Evolutionary conservation across 345 rosid species (phyloP), one percentile per base, ranked within the genome.

Genomic region (Euphorbia peplus): DNA sequence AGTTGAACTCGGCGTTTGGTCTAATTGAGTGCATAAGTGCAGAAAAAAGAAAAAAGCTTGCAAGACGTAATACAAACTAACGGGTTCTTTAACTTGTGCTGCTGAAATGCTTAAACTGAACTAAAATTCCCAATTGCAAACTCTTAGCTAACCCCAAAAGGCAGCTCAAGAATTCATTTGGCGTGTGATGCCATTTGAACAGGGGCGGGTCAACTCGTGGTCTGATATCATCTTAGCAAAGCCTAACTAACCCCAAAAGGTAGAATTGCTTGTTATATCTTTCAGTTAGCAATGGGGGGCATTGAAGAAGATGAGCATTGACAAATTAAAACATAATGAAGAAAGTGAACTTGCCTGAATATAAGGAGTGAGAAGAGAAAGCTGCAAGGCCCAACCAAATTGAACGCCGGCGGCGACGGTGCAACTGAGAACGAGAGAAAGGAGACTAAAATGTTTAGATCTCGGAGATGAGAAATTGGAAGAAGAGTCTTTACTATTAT

Each of bases 301-400:
- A n/a, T n/a, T n/a, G n/a, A n/a, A n/a, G n/a, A n/a, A n/a, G n/a
- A n/a, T n/a, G n/a, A n/a, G n/a, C n/a, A n/a, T n/a, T n/a, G n/a
- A n/a, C n/a, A n/a, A n/a, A n/a, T n/a, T n/a, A n/a, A n/a, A n/a
- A n/a, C n/a, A n/a, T n/a, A n/a, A n/a, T n/a, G n/a, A n/a, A n/a
- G 6, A 11, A 39, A 5, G 9, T 5, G 42, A 39, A 39, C 71
- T 75, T 75, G 86, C 98, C 99, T 95, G 97, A 65, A 95, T 88
- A 71, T 92, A 95, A 47, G 99, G 99, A 71, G 98, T 92, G 63
- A 95, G 77, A 3, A 92, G 92, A 68, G 97, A 95, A 12, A 92
- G 92, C 72, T 95, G 98, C 87, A 95, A 81, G 68, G 98, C 97
- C 98, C 99, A 95, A n/a, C 98, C 98, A 72, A 87, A 95, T 55